Evolutionary conservation across 345 rosid genomes (phyloP).

Genomic region (Citropsis articulata): DNA sequence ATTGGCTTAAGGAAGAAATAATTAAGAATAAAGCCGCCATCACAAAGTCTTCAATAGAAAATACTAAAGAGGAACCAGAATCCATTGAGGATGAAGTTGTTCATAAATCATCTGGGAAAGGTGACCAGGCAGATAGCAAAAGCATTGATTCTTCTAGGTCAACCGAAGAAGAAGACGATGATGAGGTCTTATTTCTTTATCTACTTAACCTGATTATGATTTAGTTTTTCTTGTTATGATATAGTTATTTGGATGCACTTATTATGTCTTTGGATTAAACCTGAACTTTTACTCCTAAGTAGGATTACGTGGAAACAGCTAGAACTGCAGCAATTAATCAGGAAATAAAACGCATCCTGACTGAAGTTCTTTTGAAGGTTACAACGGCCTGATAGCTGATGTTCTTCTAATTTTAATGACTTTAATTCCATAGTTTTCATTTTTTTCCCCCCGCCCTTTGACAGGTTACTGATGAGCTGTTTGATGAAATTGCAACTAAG

Average conservation of each 20-base stretch:
- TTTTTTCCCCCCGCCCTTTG: constrained; percentile 19
- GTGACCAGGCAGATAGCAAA: constrained; percentile 60
- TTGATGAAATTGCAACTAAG: constrained; percentile 93
- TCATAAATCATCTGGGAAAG: constrained; percentile 46
- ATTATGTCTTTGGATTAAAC: background rate
- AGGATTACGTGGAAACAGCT: constrained; percentile 82
- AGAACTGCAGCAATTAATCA: constrained; percentile 73
- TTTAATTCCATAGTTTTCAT: constrained; percentile 15
- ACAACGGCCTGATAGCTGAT: constrained; percentile 22
- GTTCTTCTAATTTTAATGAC: constrained; percentile 8
- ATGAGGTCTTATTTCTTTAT: constrained; percentile 55
- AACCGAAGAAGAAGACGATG: constrained; percentile 81
- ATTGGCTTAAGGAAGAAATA: constrained; percentile 97
- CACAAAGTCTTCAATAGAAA: constrained; percentile 59
- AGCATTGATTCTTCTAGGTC: constrained; percentile 71
- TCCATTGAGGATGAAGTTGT: constrained; percentile 57
- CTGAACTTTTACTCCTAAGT: constrained; percentile 26
- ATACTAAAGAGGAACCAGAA: constrained; percentile 51
- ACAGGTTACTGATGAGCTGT: constrained; percentile 93
- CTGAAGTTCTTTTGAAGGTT: constrained; percentile 96
- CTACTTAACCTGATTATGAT: constrained; percentile 10
- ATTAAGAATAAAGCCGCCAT: constrained; percentile 73
- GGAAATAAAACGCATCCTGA: constrained; percentile 88
- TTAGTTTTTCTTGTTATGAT: constrained; percentile 11
- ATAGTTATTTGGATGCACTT: constrained; percentile 3